Conservation (phyloP, 1,139 yeast species). For the Kluyveromyces marxianus region DNA sequence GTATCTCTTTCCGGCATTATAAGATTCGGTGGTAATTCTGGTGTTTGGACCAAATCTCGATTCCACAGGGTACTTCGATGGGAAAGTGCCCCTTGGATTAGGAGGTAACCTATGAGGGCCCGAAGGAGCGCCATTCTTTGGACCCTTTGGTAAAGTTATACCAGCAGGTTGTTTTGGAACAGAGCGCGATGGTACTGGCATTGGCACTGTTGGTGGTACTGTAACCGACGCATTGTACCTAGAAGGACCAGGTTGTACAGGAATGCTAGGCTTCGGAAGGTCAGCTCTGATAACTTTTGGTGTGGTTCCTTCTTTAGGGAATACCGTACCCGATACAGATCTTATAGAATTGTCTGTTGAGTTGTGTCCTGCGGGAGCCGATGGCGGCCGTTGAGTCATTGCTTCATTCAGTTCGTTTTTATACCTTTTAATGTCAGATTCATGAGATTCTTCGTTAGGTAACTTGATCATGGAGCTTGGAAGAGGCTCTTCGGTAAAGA, state of each 20-base stretch:
- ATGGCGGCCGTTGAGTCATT: slow-evolving; percentile 28
- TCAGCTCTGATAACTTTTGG: neutral
- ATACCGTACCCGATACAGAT: slow-evolving; percentile 1
- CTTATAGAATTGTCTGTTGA: slow-evolving; percentile 11
- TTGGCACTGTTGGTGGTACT: neutral
- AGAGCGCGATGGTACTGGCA: neutral
- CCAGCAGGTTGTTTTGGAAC: neutral
- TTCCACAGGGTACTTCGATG: neutral
- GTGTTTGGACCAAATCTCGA: neutral
- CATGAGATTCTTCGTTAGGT: slow-evolving; percentile 86
- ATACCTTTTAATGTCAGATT: slow-evolving; percentile 65
- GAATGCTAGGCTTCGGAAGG: neutral
- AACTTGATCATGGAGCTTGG: slow-evolving; percentile 51
- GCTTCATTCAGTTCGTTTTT: slow-evolving; percentile 35
- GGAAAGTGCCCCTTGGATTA: neutral
- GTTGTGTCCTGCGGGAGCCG: slow-evolving; percentile 29
- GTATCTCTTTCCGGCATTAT: neutral
- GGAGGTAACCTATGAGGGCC: slow-evolving; percentile 1
- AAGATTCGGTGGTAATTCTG: neutral
- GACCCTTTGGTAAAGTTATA: neutral
- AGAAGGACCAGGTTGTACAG: neutral
- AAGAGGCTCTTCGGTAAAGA: slow-evolving; percentile 57
- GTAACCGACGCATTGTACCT: neutral
- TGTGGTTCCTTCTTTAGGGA: neutral
- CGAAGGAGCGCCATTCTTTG: neutral